These are phyloP conservation scores for Seiridium unicorne DNA, from an alignment of 2,329 filamentous ascomycete genomes.

Conservation along the genomic window DNA sequence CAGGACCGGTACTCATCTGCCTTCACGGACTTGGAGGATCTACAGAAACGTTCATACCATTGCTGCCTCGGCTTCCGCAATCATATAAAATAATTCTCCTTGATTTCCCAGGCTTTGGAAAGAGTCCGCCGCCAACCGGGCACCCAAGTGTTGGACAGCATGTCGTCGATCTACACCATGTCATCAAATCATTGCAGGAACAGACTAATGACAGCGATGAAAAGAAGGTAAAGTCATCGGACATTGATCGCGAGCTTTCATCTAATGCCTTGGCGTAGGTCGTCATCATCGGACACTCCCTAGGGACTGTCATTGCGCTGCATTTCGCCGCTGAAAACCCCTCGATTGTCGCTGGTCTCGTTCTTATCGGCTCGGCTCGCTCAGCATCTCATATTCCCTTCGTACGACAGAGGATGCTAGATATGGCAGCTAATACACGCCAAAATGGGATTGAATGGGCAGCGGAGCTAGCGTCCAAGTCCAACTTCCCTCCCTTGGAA, in stretches of 20 bases:
- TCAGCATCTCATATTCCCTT: slow-evolving; percentile 26
- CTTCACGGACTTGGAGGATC: slow-evolving; percentile 27
- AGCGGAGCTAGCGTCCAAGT: slow-evolving; percentile 22
- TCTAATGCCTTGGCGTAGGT: neutral
- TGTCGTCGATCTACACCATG: slow-evolving; percentile 24
- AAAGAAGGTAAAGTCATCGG: no score
- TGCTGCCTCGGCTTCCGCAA: slow-evolving; percentile 15
- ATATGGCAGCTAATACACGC: slow-evolving; percentile 23
- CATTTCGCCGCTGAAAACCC: slow-evolving; percentile 31
- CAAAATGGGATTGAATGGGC: slow-evolving; percentile 24
- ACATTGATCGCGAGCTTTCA: no score
- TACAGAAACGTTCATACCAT: slow-evolving; percentile 16
- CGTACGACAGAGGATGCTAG: slow-evolving; percentile 28
- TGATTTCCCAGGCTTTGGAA: slow-evolving; percentile 27
- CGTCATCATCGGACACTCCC: slow-evolving; percentile 32
- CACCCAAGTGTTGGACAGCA: slow-evolving; percentile 19
- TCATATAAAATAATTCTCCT: slow-evolving; percentile 18
- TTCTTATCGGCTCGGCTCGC: slow-evolving; percentile 29
- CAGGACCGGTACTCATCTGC: slow-evolving; percentile 22
- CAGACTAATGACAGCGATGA: slow-evolving; percentile 9
- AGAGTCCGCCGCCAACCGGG: slow-evolving; percentile 13
- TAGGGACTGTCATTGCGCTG: slow-evolving; percentile 32
- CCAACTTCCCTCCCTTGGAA: slow-evolving; percentile 26
- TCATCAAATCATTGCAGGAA: slow-evolving; percentile 13
- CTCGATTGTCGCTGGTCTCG: slow-evolving; percentile 22